Evolutionary conservation across 345 rosid genomes (phyloP), one percentile per base, ranked within the genome.

Genomic region (Linum lewisii): DNA sequence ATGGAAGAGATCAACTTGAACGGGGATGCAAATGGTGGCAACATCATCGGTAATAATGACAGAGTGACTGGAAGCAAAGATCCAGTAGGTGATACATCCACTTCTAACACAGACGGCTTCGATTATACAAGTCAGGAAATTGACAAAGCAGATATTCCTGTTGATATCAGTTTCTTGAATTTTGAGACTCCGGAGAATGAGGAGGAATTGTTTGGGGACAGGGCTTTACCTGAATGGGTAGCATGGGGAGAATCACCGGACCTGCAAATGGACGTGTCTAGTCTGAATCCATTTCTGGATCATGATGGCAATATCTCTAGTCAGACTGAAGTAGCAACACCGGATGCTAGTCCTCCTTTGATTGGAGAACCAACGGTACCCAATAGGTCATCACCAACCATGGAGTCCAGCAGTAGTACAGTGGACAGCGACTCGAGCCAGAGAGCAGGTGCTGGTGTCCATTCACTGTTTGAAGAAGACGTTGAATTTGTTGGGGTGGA

Each of bases 401-500:
- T 26, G 65, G 75, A 69, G 25, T 69, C 72, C 24, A 69, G 72
- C 60, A 81, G 75, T 51, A 79, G 74, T 57, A 69, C 79, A 21
- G 72, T 19, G 22, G 65, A 76, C 67, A 75, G 75, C 15, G 77
- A 66, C 26, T 38, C 67, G 51, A 65, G 75, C 65, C 66, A 73
- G 54, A 77, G 60, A 72, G 74, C 91, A 38, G 45, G 11, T 51
- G 60, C 79, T 8, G 52, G 80, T 1, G 73, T 71, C 4, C 81
- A 81, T 18, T 83, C 94, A 51, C 64, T 93, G 66, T 87, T 93
- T 18, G 99, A 89, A 66, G 97, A 89, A 73, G 99, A 93, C 66
- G 92, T 89, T 49, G 99, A 93, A 69, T 89, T 87, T 66, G 95
- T 89, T 7, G 99, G 99, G 2, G 90, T 89, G 61, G 97, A 89